A percentile compares a stretch with the other conserved stretches of the same genome.
These are phyloP conservation scores for Tricholoma bakamatsutake DNA, from an alignment of 768 basidiomycete genomes.

Conservation along the genomic window DNA sequence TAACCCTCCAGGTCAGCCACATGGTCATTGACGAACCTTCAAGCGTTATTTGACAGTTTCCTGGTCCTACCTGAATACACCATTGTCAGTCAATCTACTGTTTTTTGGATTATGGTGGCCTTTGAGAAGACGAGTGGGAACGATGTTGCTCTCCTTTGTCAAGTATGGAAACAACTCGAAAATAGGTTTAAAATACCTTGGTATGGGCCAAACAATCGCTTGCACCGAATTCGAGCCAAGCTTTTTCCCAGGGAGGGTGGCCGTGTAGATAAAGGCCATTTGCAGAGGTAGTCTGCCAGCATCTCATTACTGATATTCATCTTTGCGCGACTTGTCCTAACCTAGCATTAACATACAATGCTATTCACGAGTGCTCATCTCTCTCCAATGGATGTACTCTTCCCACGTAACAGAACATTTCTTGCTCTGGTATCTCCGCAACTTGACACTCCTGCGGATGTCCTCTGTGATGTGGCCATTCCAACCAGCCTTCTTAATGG, in stretches of 20 bases:
- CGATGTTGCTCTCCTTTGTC: constrained; percentile 43
- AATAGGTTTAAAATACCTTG: constrained; percentile 42
- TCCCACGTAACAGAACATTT: constrained; percentile 65
- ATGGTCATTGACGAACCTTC: constrained; percentile 59
- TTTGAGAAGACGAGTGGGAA: constrained; percentile 54
- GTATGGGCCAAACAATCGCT: constrained; percentile 40
- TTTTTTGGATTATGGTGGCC: constrained; percentile 67
- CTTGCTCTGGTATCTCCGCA: constrained; percentile 80
- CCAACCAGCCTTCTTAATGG: constrained; percentile 94
- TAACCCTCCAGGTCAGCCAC: constrained; percentile 12
- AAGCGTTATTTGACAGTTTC: constrained; percentile 55
- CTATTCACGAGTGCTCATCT: constrained; percentile 15
- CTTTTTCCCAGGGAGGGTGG: constrained; percentile 26
- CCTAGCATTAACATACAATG: background rate
- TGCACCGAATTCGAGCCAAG: constrained; percentile 30
- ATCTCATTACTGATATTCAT: background rate
- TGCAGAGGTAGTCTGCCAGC: background rate
- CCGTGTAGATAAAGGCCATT: background rate
- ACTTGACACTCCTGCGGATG: constrained; percentile 63
- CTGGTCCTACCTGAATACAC: constrained; percentile 44
- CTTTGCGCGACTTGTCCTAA: background rate
- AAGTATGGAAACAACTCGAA: constrained; percentile 54
- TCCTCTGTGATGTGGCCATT: constrained; percentile 77
- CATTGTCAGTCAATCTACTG: constrained; percentile 36
- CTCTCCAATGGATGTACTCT: constrained; percentile 75